Evolutionary conservation across 2,329 filamentous ascomycete species (phyloP).

Genomic region (Neocatenulostroma microsporum): DNA sequence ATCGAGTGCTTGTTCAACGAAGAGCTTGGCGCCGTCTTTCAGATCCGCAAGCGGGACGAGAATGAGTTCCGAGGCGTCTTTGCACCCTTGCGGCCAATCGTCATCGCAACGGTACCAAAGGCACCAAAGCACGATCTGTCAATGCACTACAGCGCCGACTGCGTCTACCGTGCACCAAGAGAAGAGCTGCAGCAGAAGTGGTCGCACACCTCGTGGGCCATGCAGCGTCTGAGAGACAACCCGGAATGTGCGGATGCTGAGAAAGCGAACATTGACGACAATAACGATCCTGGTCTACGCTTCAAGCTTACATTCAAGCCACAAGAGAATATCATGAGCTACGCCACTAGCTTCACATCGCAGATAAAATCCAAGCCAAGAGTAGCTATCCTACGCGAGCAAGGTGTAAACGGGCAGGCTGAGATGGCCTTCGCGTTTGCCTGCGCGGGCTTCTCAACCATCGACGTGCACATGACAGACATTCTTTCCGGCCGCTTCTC

Average conservation of each 20-base stretch:
- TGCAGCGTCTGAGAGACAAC: conserved; percentile 88
- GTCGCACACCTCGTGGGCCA: conserved; percentile 78
- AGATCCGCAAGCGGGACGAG: conserved; percentile 78
- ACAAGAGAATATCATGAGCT: conserved; percentile 64
- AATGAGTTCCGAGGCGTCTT: conserved; percentile 82
- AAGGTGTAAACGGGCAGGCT: conserved; percentile 91
- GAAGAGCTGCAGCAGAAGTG: conserved; percentile 76
- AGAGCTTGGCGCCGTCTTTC: conserved; percentile 92
- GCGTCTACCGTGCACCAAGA: conserved; percentile 63
- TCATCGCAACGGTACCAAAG: conserved; percentile 68
- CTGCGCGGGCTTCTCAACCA: conserved; percentile 78
- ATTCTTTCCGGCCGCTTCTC: conserved; percentile 70
- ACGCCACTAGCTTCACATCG: conserved; percentile 55
- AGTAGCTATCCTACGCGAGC: conserved; percentile 89
- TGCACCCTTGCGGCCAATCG: conserved; percentile 71
- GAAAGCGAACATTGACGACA: conserved; percentile 64
- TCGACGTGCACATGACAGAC: conserved; percentile 97
- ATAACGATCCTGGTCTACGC: conserved; percentile 70
- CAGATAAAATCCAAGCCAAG: conserved; percentile 58
- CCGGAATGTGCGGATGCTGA: conserved; percentile 78
- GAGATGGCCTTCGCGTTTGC: conserved; percentile 98
- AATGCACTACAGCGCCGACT: conserved; percentile 62
- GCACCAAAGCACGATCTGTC: conserved; percentile 65
- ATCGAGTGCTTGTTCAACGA: conserved; percentile 87
- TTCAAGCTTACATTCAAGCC: conserved; percentile 79